Evolutionary conservation across 2,329 filamentous ascomycete genomes (phyloP).

Genomic region (Diaporthe citriasiana): DNA sequence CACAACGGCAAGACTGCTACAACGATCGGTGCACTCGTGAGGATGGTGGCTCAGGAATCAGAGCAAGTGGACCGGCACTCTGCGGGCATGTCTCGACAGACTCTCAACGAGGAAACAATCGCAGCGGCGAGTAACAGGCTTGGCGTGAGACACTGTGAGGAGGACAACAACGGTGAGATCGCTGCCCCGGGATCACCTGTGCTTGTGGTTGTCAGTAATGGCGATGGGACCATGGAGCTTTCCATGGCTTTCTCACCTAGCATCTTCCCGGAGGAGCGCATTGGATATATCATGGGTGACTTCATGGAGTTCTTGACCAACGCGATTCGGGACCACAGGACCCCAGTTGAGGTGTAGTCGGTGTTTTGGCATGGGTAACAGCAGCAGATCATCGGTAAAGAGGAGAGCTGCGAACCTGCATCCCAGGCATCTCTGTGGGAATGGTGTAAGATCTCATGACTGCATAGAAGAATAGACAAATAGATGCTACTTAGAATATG

Average conservation of each 20-base stretch:
- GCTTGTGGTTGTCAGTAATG: not conserved
- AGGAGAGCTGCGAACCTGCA: no score
- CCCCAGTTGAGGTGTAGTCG: not conserved
- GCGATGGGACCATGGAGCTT: not conserved
- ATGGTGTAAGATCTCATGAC: no score
- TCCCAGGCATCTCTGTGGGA: no score
- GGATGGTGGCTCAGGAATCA: not conserved
- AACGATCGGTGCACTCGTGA: not conserved
- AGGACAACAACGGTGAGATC: not conserved
- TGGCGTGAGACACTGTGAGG: not conserved
- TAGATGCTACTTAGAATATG: no score
- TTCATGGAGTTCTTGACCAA: not conserved
- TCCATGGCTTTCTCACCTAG: not conserved
- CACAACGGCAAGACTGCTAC: not conserved
- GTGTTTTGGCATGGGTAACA: not conserved
- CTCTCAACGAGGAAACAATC: not conserved
- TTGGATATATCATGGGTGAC: not conserved
- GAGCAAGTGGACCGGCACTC: not conserved
- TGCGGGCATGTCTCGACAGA: not conserved
- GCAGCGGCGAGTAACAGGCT: not conserved
- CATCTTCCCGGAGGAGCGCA: no score
- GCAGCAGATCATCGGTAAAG: not conserved
- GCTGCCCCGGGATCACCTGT: not conserved
- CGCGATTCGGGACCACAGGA: slow-evolving; percentile 3
- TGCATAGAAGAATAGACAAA: no score